These are phyloP conservation scores for Aspergillus sp. DNA, from an alignment of 2,329 filamentous ascomycete genomes.

Conservation along the genomic window DNA sequence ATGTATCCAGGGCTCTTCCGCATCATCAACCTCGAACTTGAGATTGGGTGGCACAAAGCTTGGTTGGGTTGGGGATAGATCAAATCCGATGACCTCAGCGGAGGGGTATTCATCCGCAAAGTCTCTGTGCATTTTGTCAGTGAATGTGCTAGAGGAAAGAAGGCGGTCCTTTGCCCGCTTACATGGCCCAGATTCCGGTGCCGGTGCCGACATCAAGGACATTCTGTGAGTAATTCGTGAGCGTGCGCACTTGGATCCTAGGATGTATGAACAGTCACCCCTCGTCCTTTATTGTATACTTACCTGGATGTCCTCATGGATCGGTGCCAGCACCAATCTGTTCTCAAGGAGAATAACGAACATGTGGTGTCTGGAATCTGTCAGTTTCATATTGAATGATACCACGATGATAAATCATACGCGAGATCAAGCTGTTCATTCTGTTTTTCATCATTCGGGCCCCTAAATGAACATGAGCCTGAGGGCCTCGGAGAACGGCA, in stretches of 20 bases:
- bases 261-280: neutral
- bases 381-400: neutral
- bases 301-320: constrained; percentile 11
- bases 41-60: constrained; percentile 59
- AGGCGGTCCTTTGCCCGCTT: neutral
- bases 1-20: constrained; percentile 50
- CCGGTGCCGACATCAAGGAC: constrained; percentile 19
- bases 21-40: constrained; percentile 62
- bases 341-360: constrained; percentile 19
- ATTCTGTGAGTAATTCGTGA: constrained; percentile 6
- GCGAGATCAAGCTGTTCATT: constrained; percentile 20
- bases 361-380: constrained; percentile 15
- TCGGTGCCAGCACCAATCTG: constrained; percentile 13
- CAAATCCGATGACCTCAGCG: constrained; percentile 53
- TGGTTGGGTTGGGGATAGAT: constrained; percentile 59
- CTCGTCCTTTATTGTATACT: neutral
- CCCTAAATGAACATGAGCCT: constrained; percentile 5
- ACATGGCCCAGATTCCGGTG: constrained; percentile 18
- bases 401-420: constrained; percentile 1
- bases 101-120: constrained; percentile 40
- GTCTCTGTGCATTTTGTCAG: constrained; percentile 14
- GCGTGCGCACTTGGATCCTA: neutral
- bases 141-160: neutral
- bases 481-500: neutral
- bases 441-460: constrained; percentile 19